phyloP scores from a whole-genome alignment of 306 rosid genomes.

The Lathyrus tuberosus region DNA sequence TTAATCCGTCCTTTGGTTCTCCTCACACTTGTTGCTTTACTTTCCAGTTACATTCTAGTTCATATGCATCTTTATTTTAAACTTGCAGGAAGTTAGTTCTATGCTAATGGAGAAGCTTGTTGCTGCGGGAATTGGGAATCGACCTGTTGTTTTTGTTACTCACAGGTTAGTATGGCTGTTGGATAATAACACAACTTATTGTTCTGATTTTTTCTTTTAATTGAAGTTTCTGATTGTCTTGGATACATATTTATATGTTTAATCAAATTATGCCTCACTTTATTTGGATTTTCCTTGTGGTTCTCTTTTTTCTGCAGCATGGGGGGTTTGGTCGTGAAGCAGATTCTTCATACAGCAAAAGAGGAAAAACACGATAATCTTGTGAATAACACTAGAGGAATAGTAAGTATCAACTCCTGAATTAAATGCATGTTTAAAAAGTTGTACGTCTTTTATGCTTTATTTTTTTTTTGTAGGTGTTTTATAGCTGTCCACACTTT shows the following conservation, averaged over 20 bases:
- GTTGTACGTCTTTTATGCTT: conserved; percentile 25
- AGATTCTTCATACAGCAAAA: conserved; percentile 84
- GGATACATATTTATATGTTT: conserved; percentile 27
- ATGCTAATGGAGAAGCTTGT: conserved; percentile 89
- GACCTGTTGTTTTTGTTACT: conserved; percentile 91
- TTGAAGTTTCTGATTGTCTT: conserved; percentile 20
- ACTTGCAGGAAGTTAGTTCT: conserved; percentile 90
- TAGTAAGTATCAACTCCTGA: conserved; percentile 58
- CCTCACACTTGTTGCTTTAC: conserved; percentile 27
- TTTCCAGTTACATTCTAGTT: conserved; percentile 33
- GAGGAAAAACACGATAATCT: conserved; percentile 65
- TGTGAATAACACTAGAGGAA: conserved; percentile 83
- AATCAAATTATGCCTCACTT: conserved; percentile 8
- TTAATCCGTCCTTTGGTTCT: conserved; percentile 16
- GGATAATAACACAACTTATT: conserved; percentile 1
- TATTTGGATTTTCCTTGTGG: conserved; percentile 1
- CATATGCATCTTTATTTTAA: conserved; percentile 39
- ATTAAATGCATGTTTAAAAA: conserved; percentile 21
- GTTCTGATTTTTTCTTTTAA: conserved; percentile 10
- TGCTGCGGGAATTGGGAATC: conserved; percentile 91
- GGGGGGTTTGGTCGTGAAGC: conserved; percentile 98
- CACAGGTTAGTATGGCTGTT: conserved; percentile 66
- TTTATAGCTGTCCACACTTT: conserved; percentile 98
- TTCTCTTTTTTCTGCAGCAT: conserved; percentile 60
- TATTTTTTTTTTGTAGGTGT: conserved; percentile 63